Conservation (phyloP, 2,329 filamentous ascomycete species). For the Colletotrichum higginsianum region DNA sequence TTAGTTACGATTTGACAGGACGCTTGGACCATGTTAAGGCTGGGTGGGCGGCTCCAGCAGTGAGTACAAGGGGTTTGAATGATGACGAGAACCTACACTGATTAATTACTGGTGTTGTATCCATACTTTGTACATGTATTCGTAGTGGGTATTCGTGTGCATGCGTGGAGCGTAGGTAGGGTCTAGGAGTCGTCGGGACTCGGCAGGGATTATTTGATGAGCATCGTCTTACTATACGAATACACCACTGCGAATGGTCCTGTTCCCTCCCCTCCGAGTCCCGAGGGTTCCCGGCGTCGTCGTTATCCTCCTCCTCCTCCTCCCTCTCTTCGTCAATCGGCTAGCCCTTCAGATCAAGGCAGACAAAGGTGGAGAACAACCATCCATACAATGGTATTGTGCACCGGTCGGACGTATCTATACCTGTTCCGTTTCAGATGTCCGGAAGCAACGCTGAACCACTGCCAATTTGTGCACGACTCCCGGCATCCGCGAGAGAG, state of each 20-base stretch:
- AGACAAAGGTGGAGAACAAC: slow-evolving; percentile 36
- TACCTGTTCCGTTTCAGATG: slow-evolving; percentile 40
- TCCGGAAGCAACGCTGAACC: slow-evolving; percentile 38
- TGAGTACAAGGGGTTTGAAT: no score
- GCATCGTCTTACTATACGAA: background rate
- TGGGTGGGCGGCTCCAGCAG: slow-evolving; percentile 16
- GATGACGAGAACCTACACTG: no score
- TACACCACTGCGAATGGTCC: no score
- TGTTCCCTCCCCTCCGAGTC: background rate
- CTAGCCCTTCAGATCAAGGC: slow-evolving; percentile 35
- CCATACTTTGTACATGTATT: no score
- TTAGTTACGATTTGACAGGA: slow-evolving; percentile 43
- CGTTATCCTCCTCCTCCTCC: no score
- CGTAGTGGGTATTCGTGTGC: no score
- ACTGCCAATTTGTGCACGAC: slow-evolving; percentile 35
- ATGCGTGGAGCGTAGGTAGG: background rate
- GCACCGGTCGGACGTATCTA: slow-evolving; percentile 37
- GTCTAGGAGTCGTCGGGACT: slow-evolving; percentile 11
- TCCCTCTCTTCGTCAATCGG: slow-evolving; percentile 5
- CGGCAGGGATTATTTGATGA: slow-evolving; percentile 18
- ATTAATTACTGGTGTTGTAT: no score
- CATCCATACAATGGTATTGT: slow-evolving; percentile 25
- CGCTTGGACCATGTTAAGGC: slow-evolving; percentile 41
- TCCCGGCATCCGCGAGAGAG: slow-evolving; percentile 35
- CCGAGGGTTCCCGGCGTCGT: background rate